Evolutionary conservation across 805 yeast species (phyloP).

Genomic region (Wickerhamomyces chaumierensis): DNA sequence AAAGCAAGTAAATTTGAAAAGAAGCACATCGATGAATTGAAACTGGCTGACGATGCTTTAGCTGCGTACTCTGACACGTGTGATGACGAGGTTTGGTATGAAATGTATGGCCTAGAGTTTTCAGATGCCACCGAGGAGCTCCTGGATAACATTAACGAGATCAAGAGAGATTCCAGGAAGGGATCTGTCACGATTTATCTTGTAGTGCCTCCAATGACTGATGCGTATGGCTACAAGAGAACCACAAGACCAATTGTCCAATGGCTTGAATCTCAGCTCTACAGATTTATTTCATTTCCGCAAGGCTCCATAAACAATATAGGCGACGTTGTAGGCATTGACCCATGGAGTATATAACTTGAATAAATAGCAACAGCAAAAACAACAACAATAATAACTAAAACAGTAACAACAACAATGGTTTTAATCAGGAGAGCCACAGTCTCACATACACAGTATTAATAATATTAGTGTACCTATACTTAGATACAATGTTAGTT

Average conservation of each 20-base stretch:
- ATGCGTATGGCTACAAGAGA: slow-evolving; percentile 11
- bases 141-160: slow-evolving; percentile 5
- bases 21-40: slow-evolving; percentile 11
- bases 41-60: slow-evolving; percentile 18
- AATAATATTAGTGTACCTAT: too few relatives aligned
- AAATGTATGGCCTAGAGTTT: slow-evolving; percentile 18
- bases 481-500: too few relatives aligned
- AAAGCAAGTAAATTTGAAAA: slow-evolving; percentile 16
- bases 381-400: too few relatives aligned
- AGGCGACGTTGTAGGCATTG: slow-evolving; percentile 29
- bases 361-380: too few relatives aligned
- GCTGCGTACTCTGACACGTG: slow-evolving; percentile 12
- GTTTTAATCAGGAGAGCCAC: too few relatives aligned
- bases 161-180: slow-evolving; percentile 4
- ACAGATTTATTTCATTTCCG: slow-evolving; percentile 24
- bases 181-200: slow-evolving; percentile 10
- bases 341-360: slow-evolving; percentile 24
- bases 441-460: too few relatives aligned
- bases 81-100: slow-evolving; percentile 17
- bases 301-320: slow-evolving; percentile 18
- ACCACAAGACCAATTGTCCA: slow-evolving; percentile 18
- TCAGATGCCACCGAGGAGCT: slow-evolving; percentile 18
- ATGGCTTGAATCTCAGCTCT: slow-evolving; percentile 27
- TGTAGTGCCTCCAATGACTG: slow-evolving; percentile 16
- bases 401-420: too few relatives aligned